Conservation (phyloP, 208 protist species). For the Leishmania aethiopica region DNA sequence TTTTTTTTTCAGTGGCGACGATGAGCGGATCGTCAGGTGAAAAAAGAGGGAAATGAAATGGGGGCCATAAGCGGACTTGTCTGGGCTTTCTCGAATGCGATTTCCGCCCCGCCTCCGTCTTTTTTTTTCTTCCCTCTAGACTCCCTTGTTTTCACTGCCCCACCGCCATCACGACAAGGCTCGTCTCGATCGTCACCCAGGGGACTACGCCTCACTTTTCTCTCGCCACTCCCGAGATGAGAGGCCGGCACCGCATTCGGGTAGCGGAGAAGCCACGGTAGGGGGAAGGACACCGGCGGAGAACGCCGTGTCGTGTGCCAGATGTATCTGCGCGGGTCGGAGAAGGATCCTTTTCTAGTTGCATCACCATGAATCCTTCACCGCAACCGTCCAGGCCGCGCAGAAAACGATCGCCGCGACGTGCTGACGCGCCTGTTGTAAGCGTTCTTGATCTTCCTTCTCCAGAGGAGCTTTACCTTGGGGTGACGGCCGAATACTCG, state of each 20-base stretch:
- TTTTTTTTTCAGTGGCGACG: background rate
- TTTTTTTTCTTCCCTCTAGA: background rate
- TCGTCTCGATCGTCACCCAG: background rate
- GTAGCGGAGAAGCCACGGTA: background rate
- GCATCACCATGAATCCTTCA: background rate
- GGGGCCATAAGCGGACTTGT: background rate
- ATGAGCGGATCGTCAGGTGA: background rate
- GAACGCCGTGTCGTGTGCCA: background rate
- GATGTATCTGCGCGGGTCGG: background rate
- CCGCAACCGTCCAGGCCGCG: background rate
- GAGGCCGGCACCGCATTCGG: background rate
- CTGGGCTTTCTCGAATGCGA: background rate
- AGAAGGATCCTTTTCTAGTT: background rate
- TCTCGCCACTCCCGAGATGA: background rate
- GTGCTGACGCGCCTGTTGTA: background rate
- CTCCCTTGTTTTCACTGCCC: background rate
- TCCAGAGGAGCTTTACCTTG: constrained; percentile 3
- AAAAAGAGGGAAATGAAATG: background rate
- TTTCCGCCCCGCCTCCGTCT: background rate
- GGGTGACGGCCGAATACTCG: background rate
- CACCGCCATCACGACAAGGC: background rate
- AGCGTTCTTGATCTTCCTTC: constrained; percentile 7
- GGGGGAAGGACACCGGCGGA: background rate
- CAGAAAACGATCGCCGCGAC: background rate
- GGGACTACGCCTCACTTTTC: background rate